Conservation (phyloP, 139 green algal species). For the Coelastrella sp. region DNA sequence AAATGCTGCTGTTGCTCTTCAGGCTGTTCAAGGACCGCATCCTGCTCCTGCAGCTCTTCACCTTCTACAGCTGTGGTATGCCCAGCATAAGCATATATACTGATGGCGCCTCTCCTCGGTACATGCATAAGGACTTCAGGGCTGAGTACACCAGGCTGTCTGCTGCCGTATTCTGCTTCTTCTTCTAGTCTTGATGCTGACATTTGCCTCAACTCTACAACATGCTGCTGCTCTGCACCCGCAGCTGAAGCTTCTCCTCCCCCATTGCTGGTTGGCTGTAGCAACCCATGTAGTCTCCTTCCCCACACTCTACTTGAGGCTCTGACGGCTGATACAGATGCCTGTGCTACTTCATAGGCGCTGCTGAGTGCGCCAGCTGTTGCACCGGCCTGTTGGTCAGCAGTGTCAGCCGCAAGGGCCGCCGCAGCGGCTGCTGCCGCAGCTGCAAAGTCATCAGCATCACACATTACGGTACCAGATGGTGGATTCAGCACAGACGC, state of each 20-base stretch:
- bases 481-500: neutral
- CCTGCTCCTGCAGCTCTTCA: neutral
- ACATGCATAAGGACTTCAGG: neutral
- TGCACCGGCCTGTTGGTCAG: neutral
- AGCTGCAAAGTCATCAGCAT: neutral
- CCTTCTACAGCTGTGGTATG: slow-evolving; percentile 4
- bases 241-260: neutral
- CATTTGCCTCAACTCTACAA: neutral
- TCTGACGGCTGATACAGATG: slow-evolving; percentile 16
- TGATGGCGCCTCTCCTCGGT: slow-evolving; percentile 2
- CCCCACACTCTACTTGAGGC: slow-evolving; percentile 12
- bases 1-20: neutral
- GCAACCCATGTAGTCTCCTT: slow-evolving; percentile 6
- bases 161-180: too few relatives aligned
- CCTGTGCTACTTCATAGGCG: slow-evolving; percentile 8
- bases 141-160: too few relatives aligned
- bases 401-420: neutral
- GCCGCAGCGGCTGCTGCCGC: slow-evolving; percentile 6
- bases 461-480: neutral
- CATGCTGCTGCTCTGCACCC: neutral
- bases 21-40: neutral
- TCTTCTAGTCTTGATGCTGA: too few relatives aligned
- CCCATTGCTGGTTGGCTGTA: neutral
- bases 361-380: neutral
- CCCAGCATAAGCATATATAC: slow-evolving; percentile 39